Conservation (phyloP, 1,284 basidiomycete genomes). For the Leccinum pallidistipes region DNA sequence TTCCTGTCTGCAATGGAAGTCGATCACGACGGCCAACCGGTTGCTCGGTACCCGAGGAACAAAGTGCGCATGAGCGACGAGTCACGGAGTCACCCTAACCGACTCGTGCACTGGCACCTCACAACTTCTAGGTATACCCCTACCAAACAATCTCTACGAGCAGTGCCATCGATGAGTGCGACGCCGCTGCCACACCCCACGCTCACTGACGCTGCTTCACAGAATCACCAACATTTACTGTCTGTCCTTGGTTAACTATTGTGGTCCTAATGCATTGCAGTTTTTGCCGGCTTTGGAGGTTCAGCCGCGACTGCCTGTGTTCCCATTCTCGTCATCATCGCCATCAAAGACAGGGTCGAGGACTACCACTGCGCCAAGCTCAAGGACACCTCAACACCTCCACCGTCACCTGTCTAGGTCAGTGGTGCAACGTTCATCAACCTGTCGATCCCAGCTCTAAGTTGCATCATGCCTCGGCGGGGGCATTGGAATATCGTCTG, state of each 20-base stretch:
- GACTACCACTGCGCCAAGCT: constrained; percentile 86
- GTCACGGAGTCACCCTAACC: constrained; percentile 47
- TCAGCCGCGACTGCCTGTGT: constrained; percentile 66
- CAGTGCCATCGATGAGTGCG: not conserved
- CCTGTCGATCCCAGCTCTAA: constrained; percentile 57
- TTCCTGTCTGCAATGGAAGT: constrained; percentile 67
- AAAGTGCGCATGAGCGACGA: constrained; percentile 93
- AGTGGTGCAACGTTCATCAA: constrained; percentile 91
- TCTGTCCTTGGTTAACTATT: constrained; percentile 35
- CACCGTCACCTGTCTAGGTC: constrained; percentile 81
- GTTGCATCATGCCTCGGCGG: too few species aligned
- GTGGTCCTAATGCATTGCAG: constrained; percentile 37
- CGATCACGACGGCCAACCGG: constrained; percentile 51
- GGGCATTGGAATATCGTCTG: too few species aligned
- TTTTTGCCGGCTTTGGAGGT: constrained; percentile 88
- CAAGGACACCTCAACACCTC: constrained; percentile 94
- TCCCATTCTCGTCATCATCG: constrained; percentile 88
- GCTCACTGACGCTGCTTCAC: not conserved
- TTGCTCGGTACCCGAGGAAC: constrained; percentile 75
- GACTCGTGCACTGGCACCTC: not conserved
- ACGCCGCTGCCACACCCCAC: not conserved
- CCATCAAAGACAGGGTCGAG: constrained; percentile 93
- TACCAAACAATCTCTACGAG: not conserved
- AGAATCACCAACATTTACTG: too few species aligned
- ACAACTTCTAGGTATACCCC: too few species aligned